Evolutionary conservation across 306 rosid genomes (phyloP).

Genomic region (Prunus mongolica): DNA sequence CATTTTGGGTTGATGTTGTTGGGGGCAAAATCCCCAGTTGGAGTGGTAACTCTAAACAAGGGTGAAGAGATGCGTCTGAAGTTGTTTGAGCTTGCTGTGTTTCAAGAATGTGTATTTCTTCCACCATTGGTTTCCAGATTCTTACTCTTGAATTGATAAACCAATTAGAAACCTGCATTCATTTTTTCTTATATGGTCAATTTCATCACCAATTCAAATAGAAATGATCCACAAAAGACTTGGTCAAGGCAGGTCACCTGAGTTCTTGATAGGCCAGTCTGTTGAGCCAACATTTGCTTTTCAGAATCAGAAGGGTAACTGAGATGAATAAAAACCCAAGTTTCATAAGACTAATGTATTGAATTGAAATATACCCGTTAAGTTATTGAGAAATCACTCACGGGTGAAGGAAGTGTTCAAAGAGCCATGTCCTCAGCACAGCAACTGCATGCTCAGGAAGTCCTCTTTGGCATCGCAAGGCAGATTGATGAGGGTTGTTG

Average conservation of each 20-base stretch:
- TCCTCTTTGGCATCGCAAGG: constrained; percentile 23
- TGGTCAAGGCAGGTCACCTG: constrained; percentile 12
- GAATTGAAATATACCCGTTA: neutral
- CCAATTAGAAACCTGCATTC: constrained; percentile 29
- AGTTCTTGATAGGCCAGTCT: constrained; percentile 29
- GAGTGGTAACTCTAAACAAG: neutral
- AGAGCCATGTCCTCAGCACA: constrained; percentile 31
- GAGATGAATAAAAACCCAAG: neutral
- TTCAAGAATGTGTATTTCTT: constrained; percentile 30
- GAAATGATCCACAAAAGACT: neutral
- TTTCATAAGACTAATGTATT: neutral
- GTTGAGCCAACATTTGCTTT: constrained; percentile 27
- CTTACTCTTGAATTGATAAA: constrained; percentile 35
- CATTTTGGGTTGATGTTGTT: neutral
- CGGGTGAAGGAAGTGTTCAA: constrained; percentile 38
- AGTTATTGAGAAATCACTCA: constrained; percentile 7
- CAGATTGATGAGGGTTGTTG: neutral
- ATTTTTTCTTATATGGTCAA: neutral
- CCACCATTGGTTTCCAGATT: constrained; percentile 38
- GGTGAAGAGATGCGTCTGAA: neutral
- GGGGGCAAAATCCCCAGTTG: neutral
- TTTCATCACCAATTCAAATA: neutral
- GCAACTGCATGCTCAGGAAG: constrained; percentile 27
- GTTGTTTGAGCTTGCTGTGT: constrained; percentile 7
- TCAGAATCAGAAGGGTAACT: constrained; percentile 33